Base-by-base conservation (phyloP, 192 early-diverging fungal species). In the Umbelopsis ramanniana region DNA sequence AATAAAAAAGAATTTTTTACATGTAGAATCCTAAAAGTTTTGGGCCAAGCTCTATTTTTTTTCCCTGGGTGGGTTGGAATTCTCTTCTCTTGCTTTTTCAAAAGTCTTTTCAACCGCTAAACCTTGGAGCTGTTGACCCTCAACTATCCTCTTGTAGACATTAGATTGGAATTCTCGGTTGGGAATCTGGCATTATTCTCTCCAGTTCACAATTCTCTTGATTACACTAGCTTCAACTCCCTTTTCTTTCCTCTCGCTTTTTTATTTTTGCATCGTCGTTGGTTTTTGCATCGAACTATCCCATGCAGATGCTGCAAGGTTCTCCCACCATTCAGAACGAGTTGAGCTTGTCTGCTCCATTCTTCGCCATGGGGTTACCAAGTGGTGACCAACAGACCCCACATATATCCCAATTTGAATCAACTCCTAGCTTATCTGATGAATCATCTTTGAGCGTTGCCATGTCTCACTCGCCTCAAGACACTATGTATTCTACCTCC, bases 261-360 rank as follows among this genome's bases (percentile, higher is more conserved):
- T n/a, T 19, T 19, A 48, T n/a, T 48, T 48, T 50, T 50, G 6
- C 33, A 37, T 14, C 17, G 14, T 37, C 12, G 33, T 26, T 63
- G 33, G 14, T 38, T 63, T 63, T 9, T 17, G 8, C 40, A 43
- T 43, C 40, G 8, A 43, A 11, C 26, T 12, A 29, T 35, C 26
- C 57, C 29, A 63, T 63, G 57, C 57, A 63, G 26, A n/a, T 63
- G 57, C 29, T 63, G 57, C 57, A 63, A 63, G 33, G 33, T 14
- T 63, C 57, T 11, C 57, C 29, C 33, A 63, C 57, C 8, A 26
- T 63, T 63, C 33, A 29, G 35, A 63, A 63, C 26, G 57, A 63
- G 12, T n/a, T 63, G 57, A 63, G 24, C n/a, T 63, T 63, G 29
- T 38, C 57, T 29, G 26, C 68, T 6, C 76, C 76, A 12, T 52